Evolutionary conservation across 768 basidiomycete species (phyloP).

Genomic region (Lactarius pseudohatsudake): DNA sequence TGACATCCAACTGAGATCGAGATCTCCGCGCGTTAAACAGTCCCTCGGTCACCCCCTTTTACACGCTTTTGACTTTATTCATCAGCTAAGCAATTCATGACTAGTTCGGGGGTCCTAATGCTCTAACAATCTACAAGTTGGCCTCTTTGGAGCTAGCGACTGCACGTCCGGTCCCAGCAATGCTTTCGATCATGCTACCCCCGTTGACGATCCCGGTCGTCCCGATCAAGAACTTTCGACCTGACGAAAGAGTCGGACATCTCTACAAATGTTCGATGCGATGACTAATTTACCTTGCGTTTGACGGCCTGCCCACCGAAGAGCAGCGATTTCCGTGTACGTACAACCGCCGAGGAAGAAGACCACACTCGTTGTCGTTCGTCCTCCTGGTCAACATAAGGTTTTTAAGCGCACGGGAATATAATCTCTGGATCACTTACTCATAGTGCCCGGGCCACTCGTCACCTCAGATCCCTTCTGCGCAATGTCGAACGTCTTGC

Average conservation of each 20-base stretch:
- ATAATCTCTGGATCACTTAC: slow-evolving; percentile 35
- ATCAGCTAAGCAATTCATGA: background rate
- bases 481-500: slow-evolving; percentile 78
- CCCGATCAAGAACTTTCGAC: slow-evolving; percentile 84
- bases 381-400: slow-evolving; percentile 41
- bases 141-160: slow-evolving; percentile 44
- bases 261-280: slow-evolving; percentile 2
- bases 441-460: slow-evolving; percentile 35
- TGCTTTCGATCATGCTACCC: slow-evolving; percentile 64
- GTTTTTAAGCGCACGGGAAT: background rate
- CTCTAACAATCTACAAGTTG: slow-evolving; percentile 37
- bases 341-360: slow-evolving; percentile 98
- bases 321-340: slow-evolving; percentile 93
- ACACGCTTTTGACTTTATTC: slow-evolving; percentile 6
- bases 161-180: slow-evolving; percentile 48
- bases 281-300: slow-evolving; percentile 58
- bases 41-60: slow-evolving; percentile 25
- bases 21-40: slow-evolving; percentile 26
- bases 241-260: slow-evolving; percentile 41
- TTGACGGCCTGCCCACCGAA: slow-evolving; percentile 89
- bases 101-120: slow-evolving; percentile 11
- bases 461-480: slow-evolving; percentile 43
- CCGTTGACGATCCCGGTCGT: slow-evolving; percentile 92
- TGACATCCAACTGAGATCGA: slow-evolving; percentile 30
- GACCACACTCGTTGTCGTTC: slow-evolving; percentile 80